A percentile compares a stretch with the other conserved stretches of the same genome.
These are phyloP conservation scores for Fonsecaea pedrosoi DNA, from an alignment of 2,329 filamentous ascomycete species.

Conservation along the genomic window DNA sequence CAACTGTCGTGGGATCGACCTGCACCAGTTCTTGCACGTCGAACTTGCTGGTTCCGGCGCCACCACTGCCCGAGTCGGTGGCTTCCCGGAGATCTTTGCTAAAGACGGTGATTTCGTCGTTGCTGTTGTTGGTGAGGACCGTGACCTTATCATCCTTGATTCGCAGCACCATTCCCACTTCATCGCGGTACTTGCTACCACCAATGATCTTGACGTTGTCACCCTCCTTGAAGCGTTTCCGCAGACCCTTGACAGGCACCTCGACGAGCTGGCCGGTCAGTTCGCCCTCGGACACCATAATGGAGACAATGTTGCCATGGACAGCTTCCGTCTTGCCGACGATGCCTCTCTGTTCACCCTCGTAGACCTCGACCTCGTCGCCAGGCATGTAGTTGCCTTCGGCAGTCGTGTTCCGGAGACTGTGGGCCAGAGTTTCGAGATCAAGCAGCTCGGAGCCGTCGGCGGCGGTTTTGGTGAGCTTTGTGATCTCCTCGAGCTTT, in stretches of 20 bases:
- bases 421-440: slow-evolving; percentile 86
- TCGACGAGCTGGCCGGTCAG: slow-evolving; percentile 85
- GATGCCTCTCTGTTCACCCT: slow-evolving; percentile 92
- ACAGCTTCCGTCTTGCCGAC: slow-evolving; percentile 85
- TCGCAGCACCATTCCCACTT: slow-evolving; percentile 95
- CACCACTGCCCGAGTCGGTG: slow-evolving; percentile 80
- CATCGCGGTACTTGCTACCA: slow-evolving; percentile 89
- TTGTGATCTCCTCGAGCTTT: slow-evolving; percentile 92
- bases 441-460: slow-evolving; percentile 95
- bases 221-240: slow-evolving; percentile 90
- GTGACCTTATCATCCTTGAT: slow-evolving; percentile 93
- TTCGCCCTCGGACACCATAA: slow-evolving; percentile 82
- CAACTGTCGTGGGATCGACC: slow-evolving; percentile 89
- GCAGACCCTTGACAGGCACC: slow-evolving; percentile 87
- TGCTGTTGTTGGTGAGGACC: slow-evolving; percentile 88
- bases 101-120: slow-evolving; percentile 94
- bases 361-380: slow-evolving; percentile 94
- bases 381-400: slow-evolving; percentile 88
- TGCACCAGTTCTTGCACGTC: slow-evolving; percentile 93
- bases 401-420: slow-evolving; percentile 81
- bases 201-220: slow-evolving; percentile 99
- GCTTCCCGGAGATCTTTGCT: slow-evolving; percentile 95
- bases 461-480: slow-evolving; percentile 84
- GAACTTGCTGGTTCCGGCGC: slow-evolving; percentile 75
- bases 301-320: slow-evolving; percentile 87